Conservation (phyloP, 441 rosid species). For the Raphanus hybrid region DNA sequence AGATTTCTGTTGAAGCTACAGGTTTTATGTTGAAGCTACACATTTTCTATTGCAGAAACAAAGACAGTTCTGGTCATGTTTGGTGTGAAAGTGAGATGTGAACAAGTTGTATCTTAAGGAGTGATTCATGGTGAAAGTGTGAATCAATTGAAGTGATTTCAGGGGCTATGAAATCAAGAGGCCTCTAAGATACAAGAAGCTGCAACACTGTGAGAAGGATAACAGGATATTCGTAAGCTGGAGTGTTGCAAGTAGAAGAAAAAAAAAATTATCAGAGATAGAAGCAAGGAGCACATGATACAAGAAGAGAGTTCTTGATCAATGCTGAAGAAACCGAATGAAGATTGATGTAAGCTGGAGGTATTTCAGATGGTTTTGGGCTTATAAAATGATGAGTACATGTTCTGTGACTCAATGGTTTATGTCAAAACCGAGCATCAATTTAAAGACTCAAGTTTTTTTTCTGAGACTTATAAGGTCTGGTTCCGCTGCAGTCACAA, state of each 20-base stretch:
- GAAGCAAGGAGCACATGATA: background rate
- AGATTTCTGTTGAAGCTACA: no score
- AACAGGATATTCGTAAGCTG: background rate
- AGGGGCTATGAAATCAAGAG: background rate
- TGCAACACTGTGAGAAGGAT: background rate
- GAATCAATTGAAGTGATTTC: constrained; percentile 5
- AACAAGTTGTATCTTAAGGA: background rate
- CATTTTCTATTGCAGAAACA: no score
- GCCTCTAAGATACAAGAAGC: background rate
- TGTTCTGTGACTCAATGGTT: background rate
- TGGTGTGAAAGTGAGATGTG: background rate
- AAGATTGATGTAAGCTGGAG: background rate
- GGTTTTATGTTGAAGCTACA: no score
- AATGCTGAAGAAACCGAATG: background rate
- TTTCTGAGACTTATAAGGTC: background rate
- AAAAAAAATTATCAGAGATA: background rate
- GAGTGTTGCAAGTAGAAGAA: constrained; percentile 1
- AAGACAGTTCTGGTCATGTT: background rate
- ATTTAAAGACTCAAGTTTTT: background rate
- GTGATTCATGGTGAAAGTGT: background rate
- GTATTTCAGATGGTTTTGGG: constrained; percentile 1
- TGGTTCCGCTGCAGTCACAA: background rate
- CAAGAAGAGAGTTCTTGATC: background rate
- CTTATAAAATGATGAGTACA: background rate
- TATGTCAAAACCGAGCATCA: background rate